These are phyloP conservation scores for Neopestalotiopsis clavispora DNA, from an alignment of 2,329 filamentous ascomycete genomes.

Conservation along the genomic window DNA sequence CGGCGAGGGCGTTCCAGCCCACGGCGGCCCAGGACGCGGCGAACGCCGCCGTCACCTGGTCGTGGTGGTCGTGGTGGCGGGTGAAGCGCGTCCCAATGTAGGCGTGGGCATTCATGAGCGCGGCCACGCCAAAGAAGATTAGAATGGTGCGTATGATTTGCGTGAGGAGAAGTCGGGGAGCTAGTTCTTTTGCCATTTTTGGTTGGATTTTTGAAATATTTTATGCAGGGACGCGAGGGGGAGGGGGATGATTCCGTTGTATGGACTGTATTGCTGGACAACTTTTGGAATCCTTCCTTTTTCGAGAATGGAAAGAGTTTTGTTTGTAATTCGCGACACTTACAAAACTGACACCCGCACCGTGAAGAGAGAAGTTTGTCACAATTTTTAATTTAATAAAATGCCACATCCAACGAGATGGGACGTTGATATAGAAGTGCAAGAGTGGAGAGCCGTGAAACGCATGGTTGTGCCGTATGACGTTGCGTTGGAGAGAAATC, in stretches of 20 bases:
- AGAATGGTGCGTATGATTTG: conserved; percentile 18
- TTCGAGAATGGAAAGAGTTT: not conserved
- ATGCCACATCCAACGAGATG: not conserved
- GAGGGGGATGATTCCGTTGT: not conserved
- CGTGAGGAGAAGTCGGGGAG: conserved; percentile 18
- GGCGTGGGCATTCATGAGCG: conserved; percentile 14
- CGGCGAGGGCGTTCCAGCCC: conserved; percentile 18
- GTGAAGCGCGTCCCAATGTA: conserved; percentile 15
- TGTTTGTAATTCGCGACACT: not conserved
- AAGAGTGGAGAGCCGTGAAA: conserved; percentile 5
- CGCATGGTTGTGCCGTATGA: not conserved
- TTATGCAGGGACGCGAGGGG: not conserved
- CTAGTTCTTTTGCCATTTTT: conserved; percentile 18
- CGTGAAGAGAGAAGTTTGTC: not conserved
- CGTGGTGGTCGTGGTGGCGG: not conserved
- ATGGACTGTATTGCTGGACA: not conserved
- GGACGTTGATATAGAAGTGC: not conserved
- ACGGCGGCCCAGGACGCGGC: conserved; percentile 16
- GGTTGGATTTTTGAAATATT: not conserved
- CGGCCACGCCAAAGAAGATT: conserved; percentile 15
- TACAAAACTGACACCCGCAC: not conserved
- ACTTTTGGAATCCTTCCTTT: not conserved
- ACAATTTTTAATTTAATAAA: not conserved
- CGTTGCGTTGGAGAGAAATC: conserved; percentile 4
- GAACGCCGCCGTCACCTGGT: conserved; percentile 9